Conservation (phyloP, 2,329 filamentous ascomycete species). For the Fusarium kyushuense region DNA sequence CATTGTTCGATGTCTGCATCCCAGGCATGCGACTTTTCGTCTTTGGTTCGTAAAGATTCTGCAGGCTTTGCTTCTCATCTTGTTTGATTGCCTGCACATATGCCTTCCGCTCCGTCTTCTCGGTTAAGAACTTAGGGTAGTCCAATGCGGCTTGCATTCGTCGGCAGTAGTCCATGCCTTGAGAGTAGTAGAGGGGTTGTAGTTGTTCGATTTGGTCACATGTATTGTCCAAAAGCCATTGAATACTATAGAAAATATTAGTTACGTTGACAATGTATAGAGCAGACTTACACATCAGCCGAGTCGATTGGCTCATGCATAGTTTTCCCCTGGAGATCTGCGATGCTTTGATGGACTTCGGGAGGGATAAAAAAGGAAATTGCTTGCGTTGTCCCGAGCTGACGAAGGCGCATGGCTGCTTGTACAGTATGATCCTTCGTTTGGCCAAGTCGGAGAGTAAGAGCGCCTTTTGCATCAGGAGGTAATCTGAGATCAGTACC, state of each 20-base stretch:
- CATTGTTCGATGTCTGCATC: slow-evolving; percentile 29
- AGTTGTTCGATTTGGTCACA: slow-evolving; percentile 70
- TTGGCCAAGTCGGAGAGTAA: slow-evolving; percentile 68
- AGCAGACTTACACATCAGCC: slow-evolving; percentile 49
- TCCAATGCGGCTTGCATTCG: slow-evolving; percentile 63
- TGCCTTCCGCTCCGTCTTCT: slow-evolving; percentile 53
- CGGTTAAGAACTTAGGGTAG: slow-evolving; percentile 58
- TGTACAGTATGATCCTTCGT: slow-evolving; percentile 68
- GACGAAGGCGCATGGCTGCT: slow-evolving; percentile 72
- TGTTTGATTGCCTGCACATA: slow-evolving; percentile 54
- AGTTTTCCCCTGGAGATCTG: slow-evolving; percentile 55
- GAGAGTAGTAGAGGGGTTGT: slow-evolving; percentile 68
- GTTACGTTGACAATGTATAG: not conserved
- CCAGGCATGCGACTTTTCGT: slow-evolving; percentile 24
- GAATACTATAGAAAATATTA: slow-evolving; percentile 31
- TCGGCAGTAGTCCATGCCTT: slow-evolving; percentile 70
- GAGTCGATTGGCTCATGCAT: slow-evolving; percentile 43
- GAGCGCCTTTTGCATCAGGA: slow-evolving; percentile 58
- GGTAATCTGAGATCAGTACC: slow-evolving; percentile 71
- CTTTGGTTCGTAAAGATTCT: slow-evolving; percentile 66
- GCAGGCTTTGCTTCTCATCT: slow-evolving; percentile 67
- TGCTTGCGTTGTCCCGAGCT: slow-evolving; percentile 66
- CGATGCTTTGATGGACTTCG: slow-evolving; percentile 72
- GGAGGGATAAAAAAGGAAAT: slow-evolving; percentile 67
- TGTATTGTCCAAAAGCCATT: slow-evolving; percentile 73